These are phyloP conservation scores for Calonectria montana DNA, from an alignment of 2,329 filamentous ascomycete genomes.

Conservation along the genomic window DNA sequence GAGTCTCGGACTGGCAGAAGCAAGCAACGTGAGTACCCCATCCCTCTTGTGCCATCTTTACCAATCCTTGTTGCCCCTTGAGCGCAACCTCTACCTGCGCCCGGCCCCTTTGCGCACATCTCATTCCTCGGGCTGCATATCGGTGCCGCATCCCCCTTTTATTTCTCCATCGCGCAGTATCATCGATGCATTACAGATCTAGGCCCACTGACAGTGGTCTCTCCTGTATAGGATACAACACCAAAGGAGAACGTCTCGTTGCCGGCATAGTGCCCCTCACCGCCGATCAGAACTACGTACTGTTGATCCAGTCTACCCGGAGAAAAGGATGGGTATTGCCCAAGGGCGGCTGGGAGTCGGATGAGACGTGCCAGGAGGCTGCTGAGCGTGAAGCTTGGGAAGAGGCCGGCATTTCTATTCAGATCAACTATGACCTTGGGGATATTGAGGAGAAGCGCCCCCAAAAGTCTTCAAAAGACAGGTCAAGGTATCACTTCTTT, in stretches of 20 bases:
- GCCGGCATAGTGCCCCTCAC: constrained; percentile 94
- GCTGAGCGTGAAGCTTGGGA: constrained; percentile 96
- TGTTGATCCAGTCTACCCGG: constrained; percentile 92
- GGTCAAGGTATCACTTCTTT: constrained; percentile 80
- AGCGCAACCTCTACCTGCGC: constrained; percentile 18
- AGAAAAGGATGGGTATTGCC: constrained; percentile 96
- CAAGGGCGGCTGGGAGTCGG: constrained; percentile 97
- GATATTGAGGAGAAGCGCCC: constrained; percentile 86
- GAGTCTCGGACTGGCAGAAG: constrained; percentile 81
- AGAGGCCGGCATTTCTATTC: constrained; percentile 92
- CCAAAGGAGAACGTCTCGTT: constrained; percentile 92
- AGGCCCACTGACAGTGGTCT: constrained; percentile 34
- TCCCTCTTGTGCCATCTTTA: constrained; percentile 15
- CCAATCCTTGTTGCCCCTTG: constrained; percentile 9
- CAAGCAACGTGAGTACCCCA: constrained; percentile 79
- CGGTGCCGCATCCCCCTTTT: constrained; percentile 13
- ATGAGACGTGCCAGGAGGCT: constrained; percentile 88
- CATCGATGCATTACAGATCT: constrained; percentile 7
- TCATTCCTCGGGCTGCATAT: constrained; percentile 19
- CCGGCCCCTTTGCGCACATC: background rate
- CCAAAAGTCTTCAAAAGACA: constrained; percentile 76
- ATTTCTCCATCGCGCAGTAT: background rate
- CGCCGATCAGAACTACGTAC: constrained; percentile 84
- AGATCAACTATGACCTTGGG: constrained; percentile 86
- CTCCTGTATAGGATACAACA: constrained; percentile 79